phyloP scores from a whole-genome alignment of 23 red algal species.

The Gracilariopsis chorda region DNA sequence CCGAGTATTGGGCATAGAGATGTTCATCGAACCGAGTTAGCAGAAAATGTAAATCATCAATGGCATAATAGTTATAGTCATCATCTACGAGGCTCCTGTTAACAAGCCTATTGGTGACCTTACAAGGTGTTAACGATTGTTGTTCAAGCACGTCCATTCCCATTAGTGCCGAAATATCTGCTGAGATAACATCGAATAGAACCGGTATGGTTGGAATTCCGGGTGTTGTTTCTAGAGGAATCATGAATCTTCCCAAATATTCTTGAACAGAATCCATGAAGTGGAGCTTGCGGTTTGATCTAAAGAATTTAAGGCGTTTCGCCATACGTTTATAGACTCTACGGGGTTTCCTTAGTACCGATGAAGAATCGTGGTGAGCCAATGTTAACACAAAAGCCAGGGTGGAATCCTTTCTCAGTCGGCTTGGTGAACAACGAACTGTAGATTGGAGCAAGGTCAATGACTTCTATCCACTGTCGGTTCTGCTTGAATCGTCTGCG shows the following conservation, averaged over 20 bases:
- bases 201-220: background rate
- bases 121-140: background rate
- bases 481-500: no score
- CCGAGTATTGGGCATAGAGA: slow-evolving; percentile 22
- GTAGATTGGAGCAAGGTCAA: no score
- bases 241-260: background rate
- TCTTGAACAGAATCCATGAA: background rate
- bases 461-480: no score
- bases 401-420: no score
- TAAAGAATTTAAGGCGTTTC: background rate
- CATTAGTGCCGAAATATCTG: background rate
- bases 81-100: background rate
- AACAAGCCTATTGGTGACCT: background rate
- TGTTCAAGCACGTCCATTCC: slow-evolving; percentile 30
- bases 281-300: background rate
- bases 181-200: background rate
- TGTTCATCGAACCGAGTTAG: background rate
- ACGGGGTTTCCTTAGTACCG: background rate
- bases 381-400: background rate
- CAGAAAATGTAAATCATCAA: slow-evolving; percentile 37
- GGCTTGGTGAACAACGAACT: background rate
- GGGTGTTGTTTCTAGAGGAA: background rate
- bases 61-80: background rate
- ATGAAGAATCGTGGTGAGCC: background rate
- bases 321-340: background rate